Evolutionary conservation across 805 yeast genomes (phyloP).

Genomic region (Blastobotrys muscicola): DNA sequence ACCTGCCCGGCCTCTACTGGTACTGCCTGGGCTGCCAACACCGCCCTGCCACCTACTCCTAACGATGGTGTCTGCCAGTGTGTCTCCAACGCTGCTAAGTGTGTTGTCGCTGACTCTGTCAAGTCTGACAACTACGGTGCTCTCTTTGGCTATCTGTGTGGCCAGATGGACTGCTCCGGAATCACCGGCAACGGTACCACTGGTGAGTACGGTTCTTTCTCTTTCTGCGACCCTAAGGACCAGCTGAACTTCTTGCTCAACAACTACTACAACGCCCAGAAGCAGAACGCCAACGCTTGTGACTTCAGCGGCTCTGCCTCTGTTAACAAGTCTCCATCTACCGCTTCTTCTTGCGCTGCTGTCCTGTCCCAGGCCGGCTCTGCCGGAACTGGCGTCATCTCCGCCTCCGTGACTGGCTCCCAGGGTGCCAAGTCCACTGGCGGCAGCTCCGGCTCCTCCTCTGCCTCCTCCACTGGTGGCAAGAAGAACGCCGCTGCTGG

Average conservation of each 20-base stretch:
- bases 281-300: slow-evolving; percentile 45
- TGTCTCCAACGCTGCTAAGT: slow-evolving; percentile 40
- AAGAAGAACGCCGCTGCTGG: slow-evolving; percentile 8
- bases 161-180: slow-evolving; percentile 47
- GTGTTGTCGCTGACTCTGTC: slow-evolving; percentile 50
- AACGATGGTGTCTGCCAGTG: slow-evolving; percentile 58
- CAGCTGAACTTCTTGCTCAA: slow-evolving; percentile 60
- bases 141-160: slow-evolving; percentile 51
- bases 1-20: slow-evolving; percentile 42
- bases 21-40: slow-evolving; percentile 55
- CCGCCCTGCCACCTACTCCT: slow-evolving; percentile 72
- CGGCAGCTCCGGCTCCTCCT: slow-evolving; percentile 18
- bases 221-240: slow-evolving; percentile 63
- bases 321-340: slow-evolving; percentile 32
- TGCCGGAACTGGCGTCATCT: slow-evolving; percentile 54
- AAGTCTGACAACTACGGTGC: slow-evolving; percentile 46
- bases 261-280: slow-evolving; percentile 47
- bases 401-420: slow-evolving; percentile 31
- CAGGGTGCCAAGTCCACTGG: slow-evolving; percentile 20
- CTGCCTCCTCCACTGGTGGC: slow-evolving; percentile 17
- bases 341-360: slow-evolving; percentile 44
- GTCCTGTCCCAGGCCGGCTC: slow-evolving; percentile 56
- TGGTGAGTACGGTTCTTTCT: slow-evolving; percentile 65
- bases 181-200: slow-evolving; percentile 50
- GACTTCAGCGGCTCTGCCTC: slow-evolving; percentile 64